These are phyloP conservation scores for Metschnikowia arizonensis DNA, from an alignment of 805 yeast genomes.

Conservation along the genomic window DNA sequence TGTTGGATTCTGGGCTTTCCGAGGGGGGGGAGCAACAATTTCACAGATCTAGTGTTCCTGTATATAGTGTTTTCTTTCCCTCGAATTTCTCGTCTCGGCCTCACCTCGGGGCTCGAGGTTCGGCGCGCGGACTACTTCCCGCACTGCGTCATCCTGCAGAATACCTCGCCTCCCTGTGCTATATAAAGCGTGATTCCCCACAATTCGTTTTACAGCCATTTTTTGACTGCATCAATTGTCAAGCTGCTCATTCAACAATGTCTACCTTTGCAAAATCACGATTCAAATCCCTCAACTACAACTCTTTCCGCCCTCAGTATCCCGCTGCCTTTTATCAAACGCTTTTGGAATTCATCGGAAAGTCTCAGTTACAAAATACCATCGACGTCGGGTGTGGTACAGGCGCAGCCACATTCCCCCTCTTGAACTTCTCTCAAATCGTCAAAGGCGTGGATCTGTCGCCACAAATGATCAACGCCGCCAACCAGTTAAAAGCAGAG, in stretches of 20 bases:
- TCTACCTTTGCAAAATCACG: constrained; percentile 16
- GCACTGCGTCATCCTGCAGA: constrained; percentile 1
- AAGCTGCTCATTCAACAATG: too few relatives aligned
- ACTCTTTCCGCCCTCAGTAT: constrained; percentile 41
- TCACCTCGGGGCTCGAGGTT: background rate
- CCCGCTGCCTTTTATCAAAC: constrained; percentile 35
- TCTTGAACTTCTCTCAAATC: constrained; percentile 34
- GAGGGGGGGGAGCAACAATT: too few relatives aligned
- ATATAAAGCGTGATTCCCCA: background rate
- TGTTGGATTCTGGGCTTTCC: too few relatives aligned
- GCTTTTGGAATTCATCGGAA: constrained; percentile 25
- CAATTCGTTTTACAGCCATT: background rate
- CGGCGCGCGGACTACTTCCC: constrained; percentile 1
- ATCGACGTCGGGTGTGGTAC: constrained; percentile 52
- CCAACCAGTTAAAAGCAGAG: constrained; percentile 27
- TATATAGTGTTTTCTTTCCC: too few relatives aligned
- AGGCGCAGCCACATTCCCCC: constrained; percentile 47
- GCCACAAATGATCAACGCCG: constrained; percentile 43
- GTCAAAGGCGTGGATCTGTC: constrained; percentile 48
- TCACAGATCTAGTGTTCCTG: too few relatives aligned
- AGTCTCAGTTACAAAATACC: constrained; percentile 21
- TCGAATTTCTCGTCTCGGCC: too few relatives aligned
- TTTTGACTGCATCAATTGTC: too few relatives aligned
- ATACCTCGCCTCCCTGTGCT: background rate
- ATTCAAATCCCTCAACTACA: constrained; percentile 17